phyloP scores from a whole-genome alignment of 805 yeast genomes.

The Wickerhamiella bombiphila region DNA sequence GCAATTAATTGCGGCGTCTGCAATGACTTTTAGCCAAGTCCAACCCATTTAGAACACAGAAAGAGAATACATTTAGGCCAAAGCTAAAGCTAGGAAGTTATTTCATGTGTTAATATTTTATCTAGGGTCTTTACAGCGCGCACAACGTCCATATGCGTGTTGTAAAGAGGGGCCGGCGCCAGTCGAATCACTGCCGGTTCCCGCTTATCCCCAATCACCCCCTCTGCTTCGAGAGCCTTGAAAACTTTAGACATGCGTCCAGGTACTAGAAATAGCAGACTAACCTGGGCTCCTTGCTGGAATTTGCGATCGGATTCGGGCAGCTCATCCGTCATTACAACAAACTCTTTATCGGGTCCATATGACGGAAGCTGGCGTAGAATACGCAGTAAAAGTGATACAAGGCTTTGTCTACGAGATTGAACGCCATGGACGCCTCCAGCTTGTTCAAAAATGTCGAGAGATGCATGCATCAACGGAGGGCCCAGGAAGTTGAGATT shows the following conservation, averaged over 20 bases:
- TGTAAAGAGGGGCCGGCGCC: conserved; percentile 80
- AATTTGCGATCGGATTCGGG: conserved; percentile 31
- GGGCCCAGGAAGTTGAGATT: conserved; percentile 83
- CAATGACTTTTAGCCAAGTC: not conserved
- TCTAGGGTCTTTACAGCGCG: conserved; percentile 33
- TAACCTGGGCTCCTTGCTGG: conserved; percentile 69
- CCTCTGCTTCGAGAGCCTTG: conserved; percentile 33
- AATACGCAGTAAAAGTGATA: conserved; percentile 38
- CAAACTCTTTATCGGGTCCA: conserved; percentile 30
- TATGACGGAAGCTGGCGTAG: conserved; percentile 36
- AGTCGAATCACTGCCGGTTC: conserved; percentile 78
- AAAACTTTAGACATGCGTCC: conserved; percentile 46
- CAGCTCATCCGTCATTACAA: conserved; percentile 59
- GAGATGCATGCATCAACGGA: conserved; percentile 52
- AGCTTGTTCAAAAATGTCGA: conserved; percentile 39
- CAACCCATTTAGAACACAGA: not conserved
- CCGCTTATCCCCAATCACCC: conserved; percentile 76
- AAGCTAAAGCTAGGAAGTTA: not conserved
- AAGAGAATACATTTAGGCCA: not conserved
- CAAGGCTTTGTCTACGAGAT: conserved; percentile 40
- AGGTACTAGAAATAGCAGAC: conserved; percentile 41
- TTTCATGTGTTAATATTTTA: conserved; percentile 15
- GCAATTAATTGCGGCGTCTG: not conserved
- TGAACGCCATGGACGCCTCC: conserved; percentile 55
- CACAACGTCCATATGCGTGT: conserved; percentile 51